Conservation (phyloP, 179 eudicot species). For the Patellifolia procumbens region DNA sequence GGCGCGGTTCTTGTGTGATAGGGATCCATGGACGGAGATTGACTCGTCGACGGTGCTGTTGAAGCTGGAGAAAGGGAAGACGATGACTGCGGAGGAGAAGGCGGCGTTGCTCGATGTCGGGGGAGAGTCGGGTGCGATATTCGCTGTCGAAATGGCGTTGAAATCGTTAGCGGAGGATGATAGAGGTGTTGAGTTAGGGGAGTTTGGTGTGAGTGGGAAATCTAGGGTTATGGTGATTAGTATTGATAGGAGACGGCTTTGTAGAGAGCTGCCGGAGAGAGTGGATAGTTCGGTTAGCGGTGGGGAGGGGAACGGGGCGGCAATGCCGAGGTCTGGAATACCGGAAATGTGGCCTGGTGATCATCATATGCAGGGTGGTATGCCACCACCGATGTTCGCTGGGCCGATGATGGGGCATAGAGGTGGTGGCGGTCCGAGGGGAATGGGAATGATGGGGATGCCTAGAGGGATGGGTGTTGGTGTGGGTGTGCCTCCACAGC, state of each 20-base stretch:
- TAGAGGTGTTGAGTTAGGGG: constrained; percentile 76
- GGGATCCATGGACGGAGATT: constrained; percentile 63
- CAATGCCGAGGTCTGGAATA: constrained; percentile 40
- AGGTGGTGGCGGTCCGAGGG: constrained; percentile 30
- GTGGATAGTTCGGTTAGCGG: constrained; percentile 27
- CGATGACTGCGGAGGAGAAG: constrained; percentile 48
- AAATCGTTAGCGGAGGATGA: constrained; percentile 72
- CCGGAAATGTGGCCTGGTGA: constrained; percentile 64
- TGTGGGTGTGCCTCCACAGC: constrained; percentile 58
- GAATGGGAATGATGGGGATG: constrained; percentile 47
- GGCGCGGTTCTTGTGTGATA: constrained; percentile 73
- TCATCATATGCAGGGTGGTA: constrained; percentile 36
- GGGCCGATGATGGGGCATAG: constrained; percentile 39
- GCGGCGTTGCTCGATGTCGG: constrained; percentile 64
- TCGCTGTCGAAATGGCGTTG: constrained; percentile 73
- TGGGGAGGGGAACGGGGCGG: constrained; percentile 31
- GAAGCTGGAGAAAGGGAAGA: constrained; percentile 64
- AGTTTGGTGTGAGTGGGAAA: constrained; percentile 71
- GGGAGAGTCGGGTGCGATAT: constrained; percentile 61
- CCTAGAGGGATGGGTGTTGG: constrained; percentile 53
- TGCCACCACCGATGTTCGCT: constrained; percentile 42
- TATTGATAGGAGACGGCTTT: constrained; percentile 59
- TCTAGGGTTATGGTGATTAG: constrained; percentile 73
- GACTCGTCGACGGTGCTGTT: constrained; percentile 75
- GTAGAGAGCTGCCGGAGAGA: constrained; percentile 59